Percentiles rank a stretch among this genome's conserved stretches.
Evolutionary conservation across 768 basidiomycete species (phyloP).

Genomic region (Filobasidium wieringae): DNA sequence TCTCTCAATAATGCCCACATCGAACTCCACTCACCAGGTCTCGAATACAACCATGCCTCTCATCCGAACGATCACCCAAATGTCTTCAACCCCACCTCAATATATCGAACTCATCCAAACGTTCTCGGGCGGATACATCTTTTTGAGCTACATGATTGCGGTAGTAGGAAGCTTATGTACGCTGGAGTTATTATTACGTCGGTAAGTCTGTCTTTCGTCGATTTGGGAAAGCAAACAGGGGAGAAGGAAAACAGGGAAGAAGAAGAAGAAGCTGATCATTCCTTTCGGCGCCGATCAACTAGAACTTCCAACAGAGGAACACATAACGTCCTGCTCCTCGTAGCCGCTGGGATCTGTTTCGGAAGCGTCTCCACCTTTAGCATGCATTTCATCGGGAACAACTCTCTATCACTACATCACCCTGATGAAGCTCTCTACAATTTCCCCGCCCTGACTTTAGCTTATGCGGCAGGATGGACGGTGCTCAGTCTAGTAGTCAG

Average conservation of each 20-base stretch:
- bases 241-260: no score
- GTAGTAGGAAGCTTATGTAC: conserved; percentile 38
- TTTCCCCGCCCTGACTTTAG: conserved; percentile 23
- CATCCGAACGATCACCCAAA: no score
- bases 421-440: conserved; percentile 15
- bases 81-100: no score
- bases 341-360: conserved; percentile 34
- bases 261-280: no score
- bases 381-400: conserved; percentile 41
- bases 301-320: conserved; percentile 36
- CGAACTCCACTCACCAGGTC: no score
- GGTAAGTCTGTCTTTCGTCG: conserved; percentile 15
- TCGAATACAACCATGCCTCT: no score
- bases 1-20: no score
- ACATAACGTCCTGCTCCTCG: conserved; percentile 31
- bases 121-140: conserved; percentile 34
- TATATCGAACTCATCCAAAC: conserved; percentile 27
- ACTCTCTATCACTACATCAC: conserved; percentile 32
- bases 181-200: conserved; percentile 36
- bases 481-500: conserved; percentile 35
- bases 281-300: no score
- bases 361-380: conserved; percentile 39
- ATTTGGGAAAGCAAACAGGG: not conserved
- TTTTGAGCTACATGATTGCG: conserved; percentile 34
- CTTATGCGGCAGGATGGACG: conserved; percentile 35